phyloP scores from a whole-genome alignment of 176 grass and related monocot species.

The Avena eriantha region DNA sequence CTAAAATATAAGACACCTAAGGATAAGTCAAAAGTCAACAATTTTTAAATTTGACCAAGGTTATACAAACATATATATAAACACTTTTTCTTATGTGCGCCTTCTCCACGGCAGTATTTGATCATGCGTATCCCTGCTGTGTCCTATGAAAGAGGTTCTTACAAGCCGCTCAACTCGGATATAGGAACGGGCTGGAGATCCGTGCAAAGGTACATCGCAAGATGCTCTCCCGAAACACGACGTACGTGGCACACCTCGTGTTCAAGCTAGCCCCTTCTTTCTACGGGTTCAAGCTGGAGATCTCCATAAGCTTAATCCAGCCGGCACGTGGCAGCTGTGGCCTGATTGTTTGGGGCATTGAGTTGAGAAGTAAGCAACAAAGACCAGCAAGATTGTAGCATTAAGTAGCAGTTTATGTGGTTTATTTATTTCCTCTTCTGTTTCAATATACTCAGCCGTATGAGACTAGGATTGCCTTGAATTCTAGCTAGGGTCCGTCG shows the following conservation, averaged over 20 bases:
- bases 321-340: constrained; percentile 40
- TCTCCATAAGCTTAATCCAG: constrained; percentile 47
- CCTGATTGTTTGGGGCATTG: constrained; percentile 63
- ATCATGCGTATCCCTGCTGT: neutral
- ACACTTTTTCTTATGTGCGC: no score
- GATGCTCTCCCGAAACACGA: constrained; percentile 49
- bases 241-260: constrained; percentile 55
- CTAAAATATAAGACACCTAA: no score
- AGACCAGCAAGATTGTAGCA: neutral
- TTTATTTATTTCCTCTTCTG: no score
- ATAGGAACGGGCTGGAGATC: constrained; percentile 51
- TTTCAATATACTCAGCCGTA: no score
- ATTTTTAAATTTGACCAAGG: no score
- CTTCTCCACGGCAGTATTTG: neutral
- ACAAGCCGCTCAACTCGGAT: constrained; percentile 47
- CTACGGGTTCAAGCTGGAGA: constrained; percentile 43
- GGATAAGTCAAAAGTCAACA: no score
- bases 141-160: constrained; percentile 41
- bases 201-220: constrained; percentile 48
- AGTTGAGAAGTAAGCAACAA: constrained; percentile 51
- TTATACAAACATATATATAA: no score
- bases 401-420: neutral
- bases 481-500: no score
- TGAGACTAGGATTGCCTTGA: no score
- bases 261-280: constrained; percentile 45